A percentile compares a stretch with the other conserved stretches of the same genome.
phyloP scores from a whole-genome alignment of 2,329 filamentous ascomycete genomes.

The Phyllosticta paracitricarpa region DNA sequence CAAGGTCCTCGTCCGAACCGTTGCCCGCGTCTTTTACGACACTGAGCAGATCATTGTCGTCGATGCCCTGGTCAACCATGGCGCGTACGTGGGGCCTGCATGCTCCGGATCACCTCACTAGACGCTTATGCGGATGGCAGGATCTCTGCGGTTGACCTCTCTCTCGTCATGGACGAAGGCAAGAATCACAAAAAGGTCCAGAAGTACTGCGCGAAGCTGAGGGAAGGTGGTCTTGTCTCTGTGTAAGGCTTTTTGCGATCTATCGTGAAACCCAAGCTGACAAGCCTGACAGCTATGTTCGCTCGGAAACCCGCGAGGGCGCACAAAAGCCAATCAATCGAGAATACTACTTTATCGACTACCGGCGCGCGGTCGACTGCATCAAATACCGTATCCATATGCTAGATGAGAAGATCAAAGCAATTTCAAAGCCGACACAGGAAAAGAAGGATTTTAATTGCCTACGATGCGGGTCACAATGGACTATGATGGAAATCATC shows the following conservation, averaged over 20 bases:
- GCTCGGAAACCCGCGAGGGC: conserved; percentile 69
- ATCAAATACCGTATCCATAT: conserved; percentile 91
- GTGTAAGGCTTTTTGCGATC: conserved; percentile 47
- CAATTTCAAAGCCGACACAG: conserved; percentile 61
- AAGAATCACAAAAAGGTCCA: conserved; percentile 89
- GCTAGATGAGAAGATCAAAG: conserved; percentile 80
- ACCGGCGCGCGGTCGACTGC: conserved; percentile 85
- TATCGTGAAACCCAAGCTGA: background rate
- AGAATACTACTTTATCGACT: conserved; percentile 97
- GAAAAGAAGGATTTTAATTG: conserved; percentile 93
- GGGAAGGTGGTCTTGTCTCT: conserved; percentile 75
- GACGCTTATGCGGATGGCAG: conserved; percentile 28
- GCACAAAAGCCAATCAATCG: conserved; percentile 72
- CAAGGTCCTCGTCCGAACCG: conserved; percentile 74
- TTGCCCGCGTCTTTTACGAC: conserved; percentile 77
- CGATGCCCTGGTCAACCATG: conserved; percentile 68
- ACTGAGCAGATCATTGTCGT: conserved; percentile 74
- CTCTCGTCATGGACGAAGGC: conserved; percentile 60
- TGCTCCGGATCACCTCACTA: conserved; percentile 14
- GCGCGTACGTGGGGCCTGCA: conserved; percentile 55
- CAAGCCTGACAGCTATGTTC: conserved; percentile 46
- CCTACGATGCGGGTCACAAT: conserved; percentile 69
- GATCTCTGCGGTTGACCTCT: conserved; percentile 78
- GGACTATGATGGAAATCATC: conserved; percentile 81
- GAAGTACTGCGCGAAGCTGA: conserved; percentile 74